Percentiles rank a stretch among this genome's conserved stretches.
Evolutionary conservation across 2,329 filamentous ascomycete genomes (phyloP).

Genomic region (Orbilia javanica): DNA sequence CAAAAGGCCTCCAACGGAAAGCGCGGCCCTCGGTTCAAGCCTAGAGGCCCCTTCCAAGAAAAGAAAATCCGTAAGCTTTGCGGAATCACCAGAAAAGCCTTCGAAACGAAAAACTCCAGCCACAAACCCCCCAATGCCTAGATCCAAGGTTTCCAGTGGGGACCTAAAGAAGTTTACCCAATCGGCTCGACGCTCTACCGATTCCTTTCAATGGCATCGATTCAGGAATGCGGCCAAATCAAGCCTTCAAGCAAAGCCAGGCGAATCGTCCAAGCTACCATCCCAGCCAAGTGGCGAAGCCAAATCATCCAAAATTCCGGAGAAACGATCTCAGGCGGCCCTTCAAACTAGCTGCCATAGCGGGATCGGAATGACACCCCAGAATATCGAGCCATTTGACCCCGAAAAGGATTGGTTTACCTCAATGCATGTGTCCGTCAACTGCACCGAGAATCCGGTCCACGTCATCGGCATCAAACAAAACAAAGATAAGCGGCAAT

Average conservation of each 20-base stretch:
- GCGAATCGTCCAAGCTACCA: background rate
- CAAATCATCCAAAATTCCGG: background rate
- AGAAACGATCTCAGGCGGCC: background rate
- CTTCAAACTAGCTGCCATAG: too few relatives aligned
- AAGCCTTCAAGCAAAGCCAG: background rate
- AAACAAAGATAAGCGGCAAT: conserved; percentile 6
- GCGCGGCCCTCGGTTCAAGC: background rate
- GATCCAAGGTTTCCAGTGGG: background rate
- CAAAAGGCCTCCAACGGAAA: background rate
- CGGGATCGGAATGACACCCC: too few relatives aligned
- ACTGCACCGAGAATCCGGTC: conserved; percentile 17
- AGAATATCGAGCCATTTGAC: conserved; percentile 29
- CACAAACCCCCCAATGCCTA: background rate
- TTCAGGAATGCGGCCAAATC: background rate
- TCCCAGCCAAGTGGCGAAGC: background rate
- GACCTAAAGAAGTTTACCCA: background rate
- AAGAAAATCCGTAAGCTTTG: conserved; percentile 21
- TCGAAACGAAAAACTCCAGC: background rate
- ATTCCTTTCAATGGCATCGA: background rate
- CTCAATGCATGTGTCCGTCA: conserved; percentile 22
- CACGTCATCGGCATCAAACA: conserved; percentile 36
- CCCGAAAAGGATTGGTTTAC: conserved; percentile 32
- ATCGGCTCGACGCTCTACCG: background rate
- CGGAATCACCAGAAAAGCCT: conserved; percentile 10
- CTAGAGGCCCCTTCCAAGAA: background rate